Conservation (phyloP, 2,329 filamentous ascomycete genomes). For the Catunica adiposa region DNA sequence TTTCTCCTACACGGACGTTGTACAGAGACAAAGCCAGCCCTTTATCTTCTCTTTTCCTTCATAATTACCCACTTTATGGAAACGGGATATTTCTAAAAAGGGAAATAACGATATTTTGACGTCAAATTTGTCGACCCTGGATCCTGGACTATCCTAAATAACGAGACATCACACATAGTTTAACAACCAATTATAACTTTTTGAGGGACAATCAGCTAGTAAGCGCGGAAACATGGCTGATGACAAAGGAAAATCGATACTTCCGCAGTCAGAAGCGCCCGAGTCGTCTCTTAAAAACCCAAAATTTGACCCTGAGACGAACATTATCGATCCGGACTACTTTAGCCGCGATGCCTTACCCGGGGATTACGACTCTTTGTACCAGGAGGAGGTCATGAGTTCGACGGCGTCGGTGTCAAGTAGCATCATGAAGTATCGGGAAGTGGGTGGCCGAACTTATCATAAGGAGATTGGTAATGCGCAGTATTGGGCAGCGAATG, state of each 20-base stretch:
- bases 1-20: neutral
- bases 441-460: constrained; percentile 19
- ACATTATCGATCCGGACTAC: neutral
- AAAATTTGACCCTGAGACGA: neutral
- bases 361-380: neutral
- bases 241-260: neutral
- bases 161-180: too few relatives aligned
- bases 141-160: neutral
- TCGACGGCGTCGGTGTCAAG: constrained; percentile 15
- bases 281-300: neutral
- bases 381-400: neutral
- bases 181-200: neutral
- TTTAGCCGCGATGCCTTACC: neutral
- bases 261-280: too few relatives aligned
- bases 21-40: too few relatives aligned
- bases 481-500: neutral
- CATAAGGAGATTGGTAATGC: constrained; percentile 19
- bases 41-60: neutral
- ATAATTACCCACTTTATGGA: too few relatives aligned
- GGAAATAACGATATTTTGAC: neutral
- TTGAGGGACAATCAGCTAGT: neutral
- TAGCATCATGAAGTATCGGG: constrained; percentile 16
- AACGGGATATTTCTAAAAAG: too few relatives aligned
- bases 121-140: neutral
- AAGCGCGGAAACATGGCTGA: neutral